phyloP scores from a whole-genome alignment of 352 stramenopile genomes.

The Globisporangium takayamanum region DNA sequence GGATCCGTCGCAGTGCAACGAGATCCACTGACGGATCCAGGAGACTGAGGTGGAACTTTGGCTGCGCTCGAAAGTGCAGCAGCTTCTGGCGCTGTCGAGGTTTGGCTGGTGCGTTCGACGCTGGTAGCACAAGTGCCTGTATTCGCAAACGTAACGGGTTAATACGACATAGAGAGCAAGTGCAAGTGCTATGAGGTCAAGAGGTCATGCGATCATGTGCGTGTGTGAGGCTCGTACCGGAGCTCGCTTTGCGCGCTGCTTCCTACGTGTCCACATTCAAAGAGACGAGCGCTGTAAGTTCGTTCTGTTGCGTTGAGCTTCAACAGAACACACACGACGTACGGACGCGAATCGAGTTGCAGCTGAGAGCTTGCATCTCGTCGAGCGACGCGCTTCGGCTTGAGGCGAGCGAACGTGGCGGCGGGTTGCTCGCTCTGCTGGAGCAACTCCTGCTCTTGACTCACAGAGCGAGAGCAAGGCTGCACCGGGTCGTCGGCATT shows the following conservation, averaged over 20 bases:
- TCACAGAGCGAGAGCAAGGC: background rate
- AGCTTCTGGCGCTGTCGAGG: constrained; percentile 2
- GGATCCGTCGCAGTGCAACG: background rate
- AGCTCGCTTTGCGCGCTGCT: no score
- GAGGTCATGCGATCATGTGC: background rate
- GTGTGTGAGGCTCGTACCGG: background rate
- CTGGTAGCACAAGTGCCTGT: background rate
- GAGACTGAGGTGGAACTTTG: constrained; percentile 1
- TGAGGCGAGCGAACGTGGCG: background rate
- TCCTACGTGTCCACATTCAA: background rate
- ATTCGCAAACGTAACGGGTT: background rate
- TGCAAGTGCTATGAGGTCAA: background rate
- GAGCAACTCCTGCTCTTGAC: no score
- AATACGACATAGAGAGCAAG: background rate
- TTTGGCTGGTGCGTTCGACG: background rate
- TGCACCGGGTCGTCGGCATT: background rate
- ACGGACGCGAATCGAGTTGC: background rate
- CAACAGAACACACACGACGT: background rate
- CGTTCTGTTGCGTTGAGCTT: background rate
- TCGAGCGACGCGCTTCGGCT: background rate
- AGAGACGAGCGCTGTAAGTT: background rate
- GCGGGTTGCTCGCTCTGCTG: no score
- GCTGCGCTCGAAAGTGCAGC: constrained; percentile 1
- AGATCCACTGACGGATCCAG: constrained; percentile 4
- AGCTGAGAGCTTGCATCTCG: background rate